Evolutionary conservation across 2,329 filamentous ascomycete species (phyloP).

Genomic region (Exophiala oligosperma): DNA sequence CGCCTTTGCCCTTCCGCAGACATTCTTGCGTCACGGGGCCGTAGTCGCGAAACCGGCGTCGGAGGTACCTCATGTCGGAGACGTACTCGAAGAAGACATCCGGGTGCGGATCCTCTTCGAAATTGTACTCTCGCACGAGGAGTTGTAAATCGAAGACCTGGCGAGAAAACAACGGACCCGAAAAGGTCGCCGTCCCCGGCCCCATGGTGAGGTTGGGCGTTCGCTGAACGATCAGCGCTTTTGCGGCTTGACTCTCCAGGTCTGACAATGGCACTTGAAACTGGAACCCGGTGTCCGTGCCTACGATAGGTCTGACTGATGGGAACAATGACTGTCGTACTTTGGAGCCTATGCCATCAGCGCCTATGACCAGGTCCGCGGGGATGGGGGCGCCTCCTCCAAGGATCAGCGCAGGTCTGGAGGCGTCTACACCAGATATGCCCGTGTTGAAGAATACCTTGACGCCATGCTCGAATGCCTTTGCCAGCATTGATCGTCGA

Average conservation of each 20-base stretch:
- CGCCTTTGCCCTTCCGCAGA: not conserved
- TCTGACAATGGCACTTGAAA: not conserved
- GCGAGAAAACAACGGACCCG: not conserved
- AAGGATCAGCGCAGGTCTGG: slow-evolving; percentile 1
- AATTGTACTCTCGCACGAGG: not conserved
- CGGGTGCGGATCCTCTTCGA: slow-evolving; percentile 1
- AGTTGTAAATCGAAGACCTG: slow-evolving; percentile 5
- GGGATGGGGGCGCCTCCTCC: not conserved
- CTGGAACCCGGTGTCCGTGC: not conserved
- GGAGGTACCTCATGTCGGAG: slow-evolving; percentile 1
- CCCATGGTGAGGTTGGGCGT: not conserved
- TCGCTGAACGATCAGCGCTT: not conserved
- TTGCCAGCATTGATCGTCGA: not conserved
- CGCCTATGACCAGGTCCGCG: not conserved
- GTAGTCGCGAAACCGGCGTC: not conserved
- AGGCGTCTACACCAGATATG: slow-evolving; percentile 1
- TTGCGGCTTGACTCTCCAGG: not conserved
- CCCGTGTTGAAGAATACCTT: slow-evolving; percentile 1
- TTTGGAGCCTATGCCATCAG: not conserved
- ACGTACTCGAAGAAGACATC: not conserved
- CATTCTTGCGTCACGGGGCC: slow-evolving; percentile 2
- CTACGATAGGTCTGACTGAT: not conserved
- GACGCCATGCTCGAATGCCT: not conserved
- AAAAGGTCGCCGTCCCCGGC: not conserved
- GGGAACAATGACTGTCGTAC: not conserved